A percentile compares a stretch with the other conserved stretches of the same genome.
Conservation (phyloP, 495 filamentous ascomycete genomes). For the Podospora australis region DNA sequence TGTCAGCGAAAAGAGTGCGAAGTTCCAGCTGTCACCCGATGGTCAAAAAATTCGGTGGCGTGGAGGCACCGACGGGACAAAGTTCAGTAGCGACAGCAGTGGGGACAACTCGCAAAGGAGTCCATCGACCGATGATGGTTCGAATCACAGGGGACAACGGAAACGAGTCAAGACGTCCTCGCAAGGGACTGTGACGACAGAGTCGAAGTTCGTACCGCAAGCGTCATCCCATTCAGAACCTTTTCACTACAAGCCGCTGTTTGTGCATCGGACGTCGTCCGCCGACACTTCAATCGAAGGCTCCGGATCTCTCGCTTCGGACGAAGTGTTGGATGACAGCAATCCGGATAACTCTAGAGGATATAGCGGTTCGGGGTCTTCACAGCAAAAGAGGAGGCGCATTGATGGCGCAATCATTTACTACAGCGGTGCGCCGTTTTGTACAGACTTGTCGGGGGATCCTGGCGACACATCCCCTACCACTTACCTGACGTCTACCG, state of each 20-base stretch:
- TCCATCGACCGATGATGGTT: slow-evolving; percentile 34
- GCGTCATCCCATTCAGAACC: slow-evolving; percentile 33
- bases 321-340: slow-evolving; percentile 28
- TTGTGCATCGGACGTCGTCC: slow-evolving; percentile 42
- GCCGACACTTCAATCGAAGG: slow-evolving; percentile 40
- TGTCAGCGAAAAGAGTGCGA: slow-evolving; percentile 55
- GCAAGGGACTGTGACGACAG: slow-evolving; percentile 12
- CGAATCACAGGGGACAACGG: slow-evolving; percentile 25
- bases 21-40: slow-evolving; percentile 66
- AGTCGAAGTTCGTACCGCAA: slow-evolving; percentile 34
- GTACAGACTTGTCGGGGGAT: slow-evolving; percentile 69
- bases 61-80: slow-evolving; percentile 55
- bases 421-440: slow-evolving; percentile 68
- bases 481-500: slow-evolving; percentile 35
- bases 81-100: slow-evolving; percentile 50
- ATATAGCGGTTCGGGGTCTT: slow-evolving; percentile 38
- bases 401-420: slow-evolving; percentile 72
- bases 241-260: slow-evolving; percentile 61
- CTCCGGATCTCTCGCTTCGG: slow-evolving; percentile 24
- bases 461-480: slow-evolving; percentile 32
- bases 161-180: slow-evolving; percentile 34
- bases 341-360: slow-evolving; percentile 31
- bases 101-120: slow-evolving; percentile 37
- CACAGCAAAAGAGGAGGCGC: slow-evolving; percentile 36
- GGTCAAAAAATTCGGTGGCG: slow-evolving; percentile 70